phyloP scores from a whole-genome alignment of 345 rosid genomes.

The Ailanthus altissimus region DNA sequence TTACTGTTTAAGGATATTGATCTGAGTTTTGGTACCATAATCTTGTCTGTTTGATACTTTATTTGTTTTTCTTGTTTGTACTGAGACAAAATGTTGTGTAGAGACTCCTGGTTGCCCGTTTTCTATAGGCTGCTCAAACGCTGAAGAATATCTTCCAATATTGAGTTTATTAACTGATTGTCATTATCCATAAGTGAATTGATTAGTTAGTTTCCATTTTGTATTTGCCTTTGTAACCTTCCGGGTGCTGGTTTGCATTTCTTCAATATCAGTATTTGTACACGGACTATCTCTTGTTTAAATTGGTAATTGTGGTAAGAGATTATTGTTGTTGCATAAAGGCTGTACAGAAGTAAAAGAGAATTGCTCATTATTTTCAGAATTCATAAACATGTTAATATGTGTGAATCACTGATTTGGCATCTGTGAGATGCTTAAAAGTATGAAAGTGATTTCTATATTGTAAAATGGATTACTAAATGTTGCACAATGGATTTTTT shows the following conservation, averaged over 20 bases:
- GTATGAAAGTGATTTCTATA: not conserved
- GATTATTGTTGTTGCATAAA: not conserved
- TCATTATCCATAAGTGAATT: not conserved
- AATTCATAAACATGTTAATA: not conserved
- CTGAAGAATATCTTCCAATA: not conserved
- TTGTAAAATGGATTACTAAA: not conserved
- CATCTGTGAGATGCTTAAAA: not conserved
- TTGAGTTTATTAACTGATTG: not conserved
- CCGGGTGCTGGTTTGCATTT: not conserved
- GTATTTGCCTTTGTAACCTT: not conserved
- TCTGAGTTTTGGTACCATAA: conserved; percentile 4
- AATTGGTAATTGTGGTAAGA: not conserved
- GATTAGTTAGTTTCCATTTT: conserved; percentile 5
- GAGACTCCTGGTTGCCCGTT: not conserved
- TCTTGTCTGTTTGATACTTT: not conserved
- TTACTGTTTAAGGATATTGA: conserved; percentile 11
- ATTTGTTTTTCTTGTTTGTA: not conserved
- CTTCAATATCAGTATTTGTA: not conserved
- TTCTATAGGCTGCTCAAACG: not conserved
- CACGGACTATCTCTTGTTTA: conserved; percentile 1
- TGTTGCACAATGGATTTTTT: not conserved
- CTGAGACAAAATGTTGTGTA: not conserved
- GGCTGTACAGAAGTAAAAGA: not conserved
- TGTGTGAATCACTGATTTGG: not conserved
- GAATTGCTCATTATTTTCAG: not conserved